Conservation (phyloP, 805 yeast species). For the Candida hungchunana region DNA sequence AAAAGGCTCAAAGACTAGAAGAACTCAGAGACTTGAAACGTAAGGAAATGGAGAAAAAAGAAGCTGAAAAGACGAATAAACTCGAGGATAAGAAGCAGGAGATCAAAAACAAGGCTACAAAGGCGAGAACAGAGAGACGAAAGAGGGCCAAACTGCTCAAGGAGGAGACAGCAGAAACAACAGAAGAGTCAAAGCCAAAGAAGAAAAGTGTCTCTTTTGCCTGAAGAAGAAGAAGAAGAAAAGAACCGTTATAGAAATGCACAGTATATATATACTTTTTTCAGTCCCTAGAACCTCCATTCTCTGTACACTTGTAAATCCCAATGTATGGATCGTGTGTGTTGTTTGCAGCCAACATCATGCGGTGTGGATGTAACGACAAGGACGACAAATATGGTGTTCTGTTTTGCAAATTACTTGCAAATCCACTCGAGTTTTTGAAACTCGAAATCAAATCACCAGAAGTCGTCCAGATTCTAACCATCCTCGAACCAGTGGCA, state of each 20-base stretch:
- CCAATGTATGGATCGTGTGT: conserved; percentile 71
- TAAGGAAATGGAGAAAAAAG: conserved; percentile 83
- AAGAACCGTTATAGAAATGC: neutral
- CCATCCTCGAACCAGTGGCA: conserved; percentile 78
- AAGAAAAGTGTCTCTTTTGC: conserved; percentile 49
- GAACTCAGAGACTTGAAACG: conserved; percentile 84
- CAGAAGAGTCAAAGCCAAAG: conserved; percentile 22
- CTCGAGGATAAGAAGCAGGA: conserved; percentile 76
- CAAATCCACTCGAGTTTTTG: conserved; percentile 37
- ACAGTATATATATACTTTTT: neutral
- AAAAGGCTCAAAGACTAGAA: conserved; percentile 83
- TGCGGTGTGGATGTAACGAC: conserved; percentile 87
- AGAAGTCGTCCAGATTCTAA: conserved; percentile 79
- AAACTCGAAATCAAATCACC: conserved; percentile 70
- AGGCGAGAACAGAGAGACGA: conserved; percentile 67
- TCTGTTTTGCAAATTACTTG: conserved; percentile 25
- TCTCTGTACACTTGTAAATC: conserved; percentile 51
- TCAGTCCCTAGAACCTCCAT: conserved; percentile 4
- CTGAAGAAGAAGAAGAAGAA: conserved; percentile 11
- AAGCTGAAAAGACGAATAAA: conserved; percentile 60
- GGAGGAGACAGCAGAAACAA: conserved; percentile 20
- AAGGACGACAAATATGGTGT: conserved; percentile 54
- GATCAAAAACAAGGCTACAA: conserved; percentile 64
- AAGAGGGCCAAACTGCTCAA: conserved; percentile 37
- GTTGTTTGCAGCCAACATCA: conserved; percentile 86